Evolutionary conservation across 2,329 filamentous ascomycete species (phyloP).

Genomic region (Aspergillus pseudoglaucus): DNA sequence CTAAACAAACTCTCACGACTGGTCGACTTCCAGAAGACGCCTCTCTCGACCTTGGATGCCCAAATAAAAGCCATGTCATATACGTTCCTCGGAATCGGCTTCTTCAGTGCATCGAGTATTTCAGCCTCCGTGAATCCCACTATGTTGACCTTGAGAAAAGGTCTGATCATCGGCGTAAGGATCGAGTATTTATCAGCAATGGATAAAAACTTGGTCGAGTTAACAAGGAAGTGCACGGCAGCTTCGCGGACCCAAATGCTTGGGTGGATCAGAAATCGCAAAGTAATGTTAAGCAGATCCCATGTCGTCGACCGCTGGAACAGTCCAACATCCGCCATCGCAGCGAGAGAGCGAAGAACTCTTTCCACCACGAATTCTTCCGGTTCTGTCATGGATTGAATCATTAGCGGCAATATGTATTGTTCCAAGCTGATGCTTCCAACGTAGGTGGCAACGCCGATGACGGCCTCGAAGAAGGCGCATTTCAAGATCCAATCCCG

Average conservation of each 20-base stretch:
- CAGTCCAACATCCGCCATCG: slow-evolving; percentile 80
- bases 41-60: slow-evolving; percentile 74
- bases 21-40: slow-evolving; percentile 79
- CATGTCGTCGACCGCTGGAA: slow-evolving; percentile 78
- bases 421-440: slow-evolving; percentile 86
- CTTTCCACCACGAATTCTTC: slow-evolving; percentile 93
- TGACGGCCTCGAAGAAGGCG: slow-evolving; percentile 91
- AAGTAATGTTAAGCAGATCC: slow-evolving; percentile 78
- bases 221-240: slow-evolving; percentile 73
- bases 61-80: slow-evolving; percentile 82
- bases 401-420: slow-evolving; percentile 91
- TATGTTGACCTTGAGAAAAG: slow-evolving; percentile 71
- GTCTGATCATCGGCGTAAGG: slow-evolving; percentile 68
- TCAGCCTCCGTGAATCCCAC: slow-evolving; percentile 64
- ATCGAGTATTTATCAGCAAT: slow-evolving; percentile 78
- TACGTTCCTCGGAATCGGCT: slow-evolving; percentile 68
- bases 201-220: slow-evolving; percentile 68
- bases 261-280: slow-evolving; percentile 84
- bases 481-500: slow-evolving; percentile 95
- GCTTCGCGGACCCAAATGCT: slow-evolving; percentile 94
- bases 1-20: slow-evolving; percentile 65
- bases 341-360: slow-evolving; percentile 77
- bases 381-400: slow-evolving; percentile 84
- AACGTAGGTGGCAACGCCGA: slow-evolving; percentile 85
- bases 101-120: slow-evolving; percentile 75